Base-by-base conservation (phyloP, 495 filamentous ascomycete genomes). In the Aeminium ludgeri region DNA sequence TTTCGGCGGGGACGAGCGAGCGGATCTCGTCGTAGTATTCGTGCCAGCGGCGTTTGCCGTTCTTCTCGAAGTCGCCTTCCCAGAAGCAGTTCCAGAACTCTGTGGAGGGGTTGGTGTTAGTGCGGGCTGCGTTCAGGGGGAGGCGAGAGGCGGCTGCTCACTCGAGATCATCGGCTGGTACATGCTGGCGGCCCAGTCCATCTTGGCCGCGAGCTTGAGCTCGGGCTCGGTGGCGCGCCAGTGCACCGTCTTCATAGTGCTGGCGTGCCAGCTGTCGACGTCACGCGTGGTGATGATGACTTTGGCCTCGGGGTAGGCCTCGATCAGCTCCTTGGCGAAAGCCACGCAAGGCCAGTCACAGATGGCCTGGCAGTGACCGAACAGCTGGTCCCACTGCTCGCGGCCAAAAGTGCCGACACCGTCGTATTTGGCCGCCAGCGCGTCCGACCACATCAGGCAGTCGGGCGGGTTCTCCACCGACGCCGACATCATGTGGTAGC, bases 251-350 rank as follows among this genome's bases (percentile, higher is more conserved):
- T 55, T 55, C 52, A 53, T 53, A 20, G 57, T 59, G 31, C 62
- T 67, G 51, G 63, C 63, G 52, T 73, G 66, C 70, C 70, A 74
- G 27, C 65, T 63, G 53, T 74, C 67, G 15, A 72, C 66, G 29
- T 79, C 74, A 25, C 76, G 68, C 27, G 65, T 70, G 17, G 70
- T 72, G 45, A 80, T 55, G 32, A 80, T 66, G 30, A 80, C 70
- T 55, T 80, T 80, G 27, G 75, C 75, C 33, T 80, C 75, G 11
- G 76, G 75, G 48, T 80, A 80, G 11, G 74, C 72, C 35, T 72
- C 72, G 25, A 80, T 76, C 27, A 81, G 60, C 54, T 81, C 76
- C 50, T 71, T 67, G 34, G 70, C 73, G 47, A 80, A 80, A 23
- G 71, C 70, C 37, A 68, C 72, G 31, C 72, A 72, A 8, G 76